Conservation (phyloP, 164 flowering plant species). For the Hamamelis virginiana region DNA sequence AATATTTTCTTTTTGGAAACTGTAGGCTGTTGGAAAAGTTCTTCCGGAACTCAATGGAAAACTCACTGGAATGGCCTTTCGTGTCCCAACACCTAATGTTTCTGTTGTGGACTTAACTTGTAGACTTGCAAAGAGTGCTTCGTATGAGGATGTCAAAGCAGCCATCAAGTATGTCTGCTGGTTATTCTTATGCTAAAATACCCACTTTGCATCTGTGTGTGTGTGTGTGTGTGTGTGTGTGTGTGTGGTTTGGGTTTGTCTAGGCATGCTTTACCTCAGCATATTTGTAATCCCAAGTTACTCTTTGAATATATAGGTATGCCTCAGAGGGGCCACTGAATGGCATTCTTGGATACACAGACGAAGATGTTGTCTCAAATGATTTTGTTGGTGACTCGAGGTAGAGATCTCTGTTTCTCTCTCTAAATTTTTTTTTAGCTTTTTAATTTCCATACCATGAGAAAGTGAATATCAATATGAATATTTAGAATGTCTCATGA, state of each 20-base stretch:
- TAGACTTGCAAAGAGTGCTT: constrained; percentile 85
- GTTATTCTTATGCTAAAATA: too few species aligned
- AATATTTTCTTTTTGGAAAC: constrained; percentile 5
- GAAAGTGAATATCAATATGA: too few species aligned
- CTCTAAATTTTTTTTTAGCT: background rate
- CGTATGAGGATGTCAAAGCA: constrained; percentile 92
- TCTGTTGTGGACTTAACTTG: constrained; percentile 97
- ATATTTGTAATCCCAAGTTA: background rate
- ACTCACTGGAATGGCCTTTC: constrained; percentile 99
- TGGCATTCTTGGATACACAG: constrained; percentile 97
- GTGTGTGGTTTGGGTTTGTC: background rate
- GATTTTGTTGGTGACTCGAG: constrained; percentile 95
- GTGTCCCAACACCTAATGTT: constrained; percentile 97
- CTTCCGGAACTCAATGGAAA: constrained; percentile 96
- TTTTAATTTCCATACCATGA: too few species aligned
- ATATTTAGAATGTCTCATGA: too few species aligned
- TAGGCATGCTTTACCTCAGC: background rate
- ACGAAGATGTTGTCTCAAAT: constrained; percentile 96
- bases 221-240: too few species aligned
- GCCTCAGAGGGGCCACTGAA: constrained; percentile 82
- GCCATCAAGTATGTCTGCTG: constrained; percentile 69
- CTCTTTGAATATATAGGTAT: constrained; percentile 38
- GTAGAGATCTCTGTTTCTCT: constrained; percentile 26
- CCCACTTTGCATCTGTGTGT: too few species aligned
- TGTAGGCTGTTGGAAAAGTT: constrained; percentile 95